Percentiles rank a stretch among this genome's conserved stretches.
phyloP scores from a whole-genome alignment of 208 protist species.

The Leishmania aethiopica region DNA sequence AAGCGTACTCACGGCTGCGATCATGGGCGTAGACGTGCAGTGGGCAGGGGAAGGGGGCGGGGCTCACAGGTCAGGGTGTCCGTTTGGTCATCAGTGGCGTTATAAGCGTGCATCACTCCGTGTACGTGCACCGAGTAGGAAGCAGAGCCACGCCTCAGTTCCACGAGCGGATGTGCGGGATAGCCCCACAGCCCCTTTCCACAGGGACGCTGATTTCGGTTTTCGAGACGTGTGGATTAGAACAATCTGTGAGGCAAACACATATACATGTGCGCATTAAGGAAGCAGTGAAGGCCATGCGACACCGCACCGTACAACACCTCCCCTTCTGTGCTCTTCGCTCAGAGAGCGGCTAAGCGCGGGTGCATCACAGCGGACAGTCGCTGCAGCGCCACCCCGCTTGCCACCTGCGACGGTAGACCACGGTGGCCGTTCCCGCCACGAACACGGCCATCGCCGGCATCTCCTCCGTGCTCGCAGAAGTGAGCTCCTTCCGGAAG shows the following conservation, averaged over 20 bases:
- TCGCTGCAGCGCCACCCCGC: conserved; percentile 85
- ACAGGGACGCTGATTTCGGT: not conserved
- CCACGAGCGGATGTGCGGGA: not conserved
- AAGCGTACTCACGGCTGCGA: not conserved
- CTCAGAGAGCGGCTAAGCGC: conserved; percentile 39
- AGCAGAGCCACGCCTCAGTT: not conserved
- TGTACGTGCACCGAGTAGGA: not conserved
- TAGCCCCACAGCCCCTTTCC: not conserved
- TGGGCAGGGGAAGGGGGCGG: not conserved
- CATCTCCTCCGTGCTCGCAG: not conserved
- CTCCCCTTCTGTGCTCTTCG: not conserved
- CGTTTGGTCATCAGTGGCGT: not conserved
- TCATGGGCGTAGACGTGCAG: not conserved
- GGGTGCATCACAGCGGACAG: conserved; percentile 78
- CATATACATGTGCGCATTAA: not conserved
- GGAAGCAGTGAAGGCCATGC: not conserved
- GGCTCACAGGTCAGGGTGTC: not conserved
- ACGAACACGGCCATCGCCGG: not conserved
- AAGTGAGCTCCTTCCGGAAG: conserved; percentile 28
- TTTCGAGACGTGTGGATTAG: not conserved
- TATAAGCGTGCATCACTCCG: not conserved
- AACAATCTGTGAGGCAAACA: not conserved
- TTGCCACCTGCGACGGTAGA: conserved; percentile 75
- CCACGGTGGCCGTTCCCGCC: conserved; percentile 30
- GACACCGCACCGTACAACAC: not conserved